Conservation (phyloP, 2,329 filamentous ascomycete genomes). For the Venturia aucupariae region DNA sequence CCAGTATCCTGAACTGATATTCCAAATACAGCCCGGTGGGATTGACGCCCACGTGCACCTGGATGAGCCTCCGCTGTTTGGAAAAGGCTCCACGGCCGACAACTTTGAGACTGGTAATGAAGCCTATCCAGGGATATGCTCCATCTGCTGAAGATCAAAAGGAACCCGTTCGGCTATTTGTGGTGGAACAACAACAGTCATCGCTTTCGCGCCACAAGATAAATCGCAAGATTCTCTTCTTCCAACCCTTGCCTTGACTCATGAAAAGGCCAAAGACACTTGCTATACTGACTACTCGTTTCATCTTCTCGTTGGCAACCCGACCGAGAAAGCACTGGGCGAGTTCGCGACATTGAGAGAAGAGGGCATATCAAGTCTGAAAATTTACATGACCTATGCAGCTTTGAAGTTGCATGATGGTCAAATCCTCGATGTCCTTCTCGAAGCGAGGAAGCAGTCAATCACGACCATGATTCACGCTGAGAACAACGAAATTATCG, state of each 20-base stretch:
- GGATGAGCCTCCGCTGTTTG: conserved; percentile 37
- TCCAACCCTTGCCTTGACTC: conserved; percentile 33
- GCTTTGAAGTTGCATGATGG: conserved; percentile 31
- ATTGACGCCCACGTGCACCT: conserved; percentile 40
- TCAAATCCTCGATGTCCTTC: conserved; percentile 43
- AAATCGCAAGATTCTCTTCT: conserved; percentile 37
- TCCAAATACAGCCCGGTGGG: conserved; percentile 25
- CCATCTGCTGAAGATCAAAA: not conserved
- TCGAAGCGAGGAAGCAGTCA: conserved; percentile 35
- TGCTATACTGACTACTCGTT: conserved; percentile 42
- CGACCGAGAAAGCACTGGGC: conserved; percentile 25
- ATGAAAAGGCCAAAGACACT: conserved; percentile 33
- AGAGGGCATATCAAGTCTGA: conserved; percentile 31
- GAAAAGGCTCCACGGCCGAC: conserved; percentile 31
- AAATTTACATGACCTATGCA: conserved; percentile 37
- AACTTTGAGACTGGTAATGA: conserved; percentile 29
- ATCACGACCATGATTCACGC: conserved; percentile 44
- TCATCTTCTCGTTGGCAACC: conserved; percentile 32
- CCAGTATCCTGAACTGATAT: not conserved
- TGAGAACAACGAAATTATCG: conserved; percentile 41
- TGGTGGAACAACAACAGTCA: conserved; percentile 41
- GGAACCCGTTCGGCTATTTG: conserved; percentile 38
- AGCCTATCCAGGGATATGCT: not conserved
- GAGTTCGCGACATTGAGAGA: conserved; percentile 29
- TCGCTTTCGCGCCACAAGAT: conserved; percentile 40